Conservation (phyloP, 2,329 filamentous ascomycete species). For the Pseudogymnoascus sp. region DNA sequence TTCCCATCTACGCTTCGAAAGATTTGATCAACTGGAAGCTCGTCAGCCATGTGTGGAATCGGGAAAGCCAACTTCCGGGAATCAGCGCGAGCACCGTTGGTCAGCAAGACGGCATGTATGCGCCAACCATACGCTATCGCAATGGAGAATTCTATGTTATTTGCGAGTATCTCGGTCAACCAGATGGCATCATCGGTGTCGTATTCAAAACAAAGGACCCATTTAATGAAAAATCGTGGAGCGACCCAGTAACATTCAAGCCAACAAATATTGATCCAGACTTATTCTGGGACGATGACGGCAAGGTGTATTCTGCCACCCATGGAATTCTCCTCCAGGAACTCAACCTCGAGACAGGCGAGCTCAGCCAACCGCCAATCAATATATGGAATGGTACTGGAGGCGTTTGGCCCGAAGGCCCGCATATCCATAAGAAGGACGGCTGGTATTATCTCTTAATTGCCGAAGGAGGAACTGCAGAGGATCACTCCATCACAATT, state of each 20-base stretch:
- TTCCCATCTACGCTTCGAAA: constrained; percentile 52
- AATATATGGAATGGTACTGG: constrained; percentile 51
- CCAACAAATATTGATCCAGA: constrained; percentile 57
- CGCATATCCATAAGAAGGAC: constrained; percentile 51
- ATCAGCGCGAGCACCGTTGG: background rate
- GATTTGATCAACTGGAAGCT: constrained; percentile 46
- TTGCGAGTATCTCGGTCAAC: constrained; percentile 39
- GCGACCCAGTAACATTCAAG: constrained; percentile 52
- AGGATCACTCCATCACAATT: constrained; percentile 54
- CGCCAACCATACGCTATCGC: constrained; percentile 40
- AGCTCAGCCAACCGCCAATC: constrained; percentile 43
- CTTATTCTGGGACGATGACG: constrained; percentile 51
- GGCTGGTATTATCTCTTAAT: constrained; percentile 55
- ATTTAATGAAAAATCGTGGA: constrained; percentile 52
- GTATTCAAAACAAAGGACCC: constrained; percentile 39
- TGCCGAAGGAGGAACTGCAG: constrained; percentile 54
- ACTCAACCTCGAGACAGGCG: constrained; percentile 44
- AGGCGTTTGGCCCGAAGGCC: constrained; percentile 54
- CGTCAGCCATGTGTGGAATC: constrained; percentile 44
- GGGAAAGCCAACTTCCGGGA: constrained; percentile 44
- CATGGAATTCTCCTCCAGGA: constrained; percentile 30
- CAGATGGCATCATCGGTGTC: background rate
- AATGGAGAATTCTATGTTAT: constrained; percentile 40
- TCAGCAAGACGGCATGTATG: constrained; percentile 38
- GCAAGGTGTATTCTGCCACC: constrained; percentile 50